These are phyloP conservation scores for Coemansia sp. DNA, from an alignment of 192 early-diverging fungal genomes.

Conservation along the genomic window DNA sequence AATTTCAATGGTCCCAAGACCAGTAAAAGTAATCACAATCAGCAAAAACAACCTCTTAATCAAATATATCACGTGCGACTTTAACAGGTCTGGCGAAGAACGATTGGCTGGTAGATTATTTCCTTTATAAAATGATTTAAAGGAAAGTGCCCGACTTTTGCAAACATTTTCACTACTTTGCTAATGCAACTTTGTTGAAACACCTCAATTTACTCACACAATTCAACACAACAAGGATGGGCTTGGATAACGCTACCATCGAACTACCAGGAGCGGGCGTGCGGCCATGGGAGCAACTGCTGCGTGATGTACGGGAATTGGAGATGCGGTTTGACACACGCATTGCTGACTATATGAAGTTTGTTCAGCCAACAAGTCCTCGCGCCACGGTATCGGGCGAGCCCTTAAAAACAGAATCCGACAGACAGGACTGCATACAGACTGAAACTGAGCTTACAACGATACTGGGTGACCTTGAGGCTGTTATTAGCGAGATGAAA, in stretches of 20 bases:
- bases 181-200: background rate
- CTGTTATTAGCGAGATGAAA: constrained; percentile 41
- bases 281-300: constrained; percentile 48
- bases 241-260: constrained; percentile 32
- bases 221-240: constrained; percentile 17
- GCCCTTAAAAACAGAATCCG: constrained; percentile 1
- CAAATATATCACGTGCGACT: background rate
- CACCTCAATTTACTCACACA: background rate
- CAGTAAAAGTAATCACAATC: too few species aligned
- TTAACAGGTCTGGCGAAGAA: background rate
- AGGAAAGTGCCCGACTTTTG: too few species aligned
- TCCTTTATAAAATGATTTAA: background rate
- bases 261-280: constrained; percentile 44
- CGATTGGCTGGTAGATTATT: too few species aligned
- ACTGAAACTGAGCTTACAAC: constrained; percentile 31
- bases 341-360: constrained; percentile 49
- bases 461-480: constrained; percentile 39
- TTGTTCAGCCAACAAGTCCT: constrained; percentile 39
- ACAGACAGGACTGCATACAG: constrained; percentile 27
- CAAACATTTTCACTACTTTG: too few species aligned
- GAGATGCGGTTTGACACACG: constrained; percentile 46
- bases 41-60: background rate
- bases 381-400: constrained; percentile 4
- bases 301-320: constrained; percentile 45
- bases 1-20: too few species aligned